These are phyloP conservation scores for Trametes sanguinea DNA, from an alignment of 768 basidiomycete species.

Conservation along the genomic window DNA sequence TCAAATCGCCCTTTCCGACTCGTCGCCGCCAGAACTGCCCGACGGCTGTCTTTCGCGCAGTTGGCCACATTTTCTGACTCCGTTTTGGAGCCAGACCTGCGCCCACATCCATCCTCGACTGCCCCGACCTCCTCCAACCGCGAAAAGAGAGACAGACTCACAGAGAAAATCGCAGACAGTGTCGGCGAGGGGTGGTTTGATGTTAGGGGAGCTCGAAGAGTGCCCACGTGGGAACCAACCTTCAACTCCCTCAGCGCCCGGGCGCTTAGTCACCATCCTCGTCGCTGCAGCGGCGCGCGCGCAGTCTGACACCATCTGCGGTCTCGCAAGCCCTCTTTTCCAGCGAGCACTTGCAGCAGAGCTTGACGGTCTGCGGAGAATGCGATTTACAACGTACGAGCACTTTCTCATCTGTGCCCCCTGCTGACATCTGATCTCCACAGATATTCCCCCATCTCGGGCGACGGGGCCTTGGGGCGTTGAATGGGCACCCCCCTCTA, in stretches of 20 bases:
- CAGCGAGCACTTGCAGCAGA: neutral
- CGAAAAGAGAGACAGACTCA: neutral
- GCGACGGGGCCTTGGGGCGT: neutral
- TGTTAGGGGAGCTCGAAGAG: slow-evolving; percentile 25
- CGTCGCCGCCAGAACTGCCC: slow-evolving; percentile 36
- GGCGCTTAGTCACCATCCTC: slow-evolving; percentile 15
- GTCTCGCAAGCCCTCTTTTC: neutral
- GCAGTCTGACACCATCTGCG: neutral
- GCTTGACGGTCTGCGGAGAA: too few species aligned
- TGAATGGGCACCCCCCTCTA: neutral
- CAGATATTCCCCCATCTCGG: neutral
- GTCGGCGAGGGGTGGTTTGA: slow-evolving; percentile 16
- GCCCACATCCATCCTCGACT: neutral
- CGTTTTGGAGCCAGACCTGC: slow-evolving; percentile 1
- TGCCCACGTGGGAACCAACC: slow-evolving; percentile 21
- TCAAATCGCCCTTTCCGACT: slow-evolving; percentile 33
- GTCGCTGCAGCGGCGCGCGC: neutral
- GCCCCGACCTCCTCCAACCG: neutral
- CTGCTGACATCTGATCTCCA: neutral
- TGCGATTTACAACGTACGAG: too few species aligned
- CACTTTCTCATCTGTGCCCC: neutral
- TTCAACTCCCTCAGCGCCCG: slow-evolving; percentile 8
- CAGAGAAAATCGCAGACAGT: neutral
- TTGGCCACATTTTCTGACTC: slow-evolving; percentile 11
- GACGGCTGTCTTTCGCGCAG: slow-evolving; percentile 15